A percentile compares a stretch with the other conserved stretches of the same genome.
Conservation (phyloP, 2,329 filamentous ascomycete species). For the Aspergillus glaucus region DNA sequence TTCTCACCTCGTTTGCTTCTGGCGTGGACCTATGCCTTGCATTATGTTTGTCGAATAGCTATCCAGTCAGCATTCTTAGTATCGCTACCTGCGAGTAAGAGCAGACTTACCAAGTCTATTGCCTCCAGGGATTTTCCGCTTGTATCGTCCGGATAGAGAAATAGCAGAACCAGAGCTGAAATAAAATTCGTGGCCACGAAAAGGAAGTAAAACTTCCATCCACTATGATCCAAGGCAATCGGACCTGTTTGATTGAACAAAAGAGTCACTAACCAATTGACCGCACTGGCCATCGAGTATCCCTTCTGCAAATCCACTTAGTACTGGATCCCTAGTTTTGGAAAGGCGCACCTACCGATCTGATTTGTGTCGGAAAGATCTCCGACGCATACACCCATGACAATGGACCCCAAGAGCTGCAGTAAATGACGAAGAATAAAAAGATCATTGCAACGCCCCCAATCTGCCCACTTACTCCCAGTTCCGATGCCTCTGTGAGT, state of each 20-base stretch:
- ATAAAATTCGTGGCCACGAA: constrained; percentile 48
- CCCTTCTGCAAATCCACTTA: constrained; percentile 41
- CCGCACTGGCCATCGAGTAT: constrained; percentile 51
- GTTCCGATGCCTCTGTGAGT: constrained; percentile 54
- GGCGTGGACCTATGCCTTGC: no score
- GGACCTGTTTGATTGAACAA: constrained; percentile 56
- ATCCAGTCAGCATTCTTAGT: neutral
- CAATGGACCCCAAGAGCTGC: constrained; percentile 19
- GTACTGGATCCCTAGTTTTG: neutral
- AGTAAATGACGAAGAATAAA: constrained; percentile 53
- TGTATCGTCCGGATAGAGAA: constrained; percentile 48
- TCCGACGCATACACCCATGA: constrained; percentile 61
- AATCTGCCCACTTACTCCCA: constrained; percentile 37
- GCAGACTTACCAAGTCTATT: constrained; percentile 40
- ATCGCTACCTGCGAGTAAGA: neutral
- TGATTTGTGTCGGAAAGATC: constrained; percentile 61
- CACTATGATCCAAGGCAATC: constrained; percentile 43
- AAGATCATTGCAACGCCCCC: constrained; percentile 53
- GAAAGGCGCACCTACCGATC: constrained; percentile 18
- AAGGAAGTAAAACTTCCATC: constrained; percentile 53
- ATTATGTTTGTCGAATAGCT: neutral
- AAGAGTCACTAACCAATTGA: constrained; percentile 56
- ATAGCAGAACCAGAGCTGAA: constrained; percentile 42
- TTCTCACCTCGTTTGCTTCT: no score
- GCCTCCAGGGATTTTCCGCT: constrained; percentile 51